Evolutionary conservation across 768 basidiomycete genomes (phyloP).

Genomic region (Leccinum incarnatum): DNA sequence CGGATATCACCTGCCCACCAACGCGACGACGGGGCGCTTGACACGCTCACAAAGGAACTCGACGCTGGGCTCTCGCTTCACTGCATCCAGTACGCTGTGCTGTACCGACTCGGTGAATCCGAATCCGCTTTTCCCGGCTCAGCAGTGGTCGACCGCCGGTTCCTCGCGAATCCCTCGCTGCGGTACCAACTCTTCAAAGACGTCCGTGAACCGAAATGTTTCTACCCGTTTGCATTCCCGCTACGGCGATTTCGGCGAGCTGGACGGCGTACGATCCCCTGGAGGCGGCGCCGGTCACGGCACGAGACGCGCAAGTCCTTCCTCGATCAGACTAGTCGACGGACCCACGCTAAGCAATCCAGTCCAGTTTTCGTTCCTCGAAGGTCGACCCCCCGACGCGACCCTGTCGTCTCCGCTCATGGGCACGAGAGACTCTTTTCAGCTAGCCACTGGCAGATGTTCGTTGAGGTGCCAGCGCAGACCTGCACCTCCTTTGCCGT

Average conservation of each 20-base stretch:
- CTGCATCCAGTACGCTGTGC: slow-evolving; percentile 2
- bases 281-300: neutral
- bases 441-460: slow-evolving; percentile 15
- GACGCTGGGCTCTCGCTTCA: slow-evolving; percentile 7
- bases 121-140: neutral
- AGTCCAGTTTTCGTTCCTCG: slow-evolving; percentile 25
- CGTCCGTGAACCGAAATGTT: neutral
- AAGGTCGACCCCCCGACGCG: slow-evolving; percentile 20
- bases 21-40: slow-evolving; percentile 6
- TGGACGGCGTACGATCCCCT: neutral
- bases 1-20: slow-evolving; percentile 7
- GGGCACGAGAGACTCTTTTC: slow-evolving; percentile 30
- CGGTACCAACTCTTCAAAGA: neutral
- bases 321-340: slow-evolving; percentile 27
- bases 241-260: slow-evolving; percentile 11
- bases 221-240: neutral
- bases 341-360: slow-evolving; percentile 10
- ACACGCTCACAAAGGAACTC: slow-evolving; percentile 2
- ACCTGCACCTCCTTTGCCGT: slow-evolving; percentile 21
- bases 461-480: slow-evolving; percentile 13
- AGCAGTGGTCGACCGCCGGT: no score
- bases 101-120: neutral
- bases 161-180: no score
- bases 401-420: slow-evolving; percentile 20
- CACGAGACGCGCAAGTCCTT: slow-evolving; percentile 15